Base-by-base conservation (phyloP, 2,329 filamentous ascomycete species). In the Diplodia seriata region DNA sequence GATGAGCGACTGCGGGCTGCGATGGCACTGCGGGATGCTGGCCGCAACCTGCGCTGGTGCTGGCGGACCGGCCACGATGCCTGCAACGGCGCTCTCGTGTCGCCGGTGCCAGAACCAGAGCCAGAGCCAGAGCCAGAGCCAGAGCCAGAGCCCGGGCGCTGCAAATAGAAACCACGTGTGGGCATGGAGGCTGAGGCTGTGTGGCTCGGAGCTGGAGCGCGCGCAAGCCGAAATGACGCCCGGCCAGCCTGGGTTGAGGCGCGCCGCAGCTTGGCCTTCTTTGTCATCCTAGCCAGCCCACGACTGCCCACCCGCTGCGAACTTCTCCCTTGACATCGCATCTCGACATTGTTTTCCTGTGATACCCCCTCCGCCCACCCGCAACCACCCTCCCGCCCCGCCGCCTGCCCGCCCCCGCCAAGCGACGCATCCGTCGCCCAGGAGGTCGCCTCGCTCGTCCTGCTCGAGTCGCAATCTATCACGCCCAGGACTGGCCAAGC, bases 401-500 rank as follows among this genome's bases (percentile, higher is more conserved):
- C 49, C n/a, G 11, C 36, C 23, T 49, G 61, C 61, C 49, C 20
- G 38, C 36, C n/a, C 38, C 51, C n/a, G 50, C 50, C 50, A 53
- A 53, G 50, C 50, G 50, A 53, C 50, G 23, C 50, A 31, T 53
- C 50, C 50, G 23, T 53, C 38, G 20, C 14, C 56, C 38, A 59
- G 56, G 56, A 59, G 56, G 63, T 51, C 31, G 49, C 20, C 49
- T 38, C 20, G 26, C 56, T 59, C 56, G 56, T 31, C 18, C 51
- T 38, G 51, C 63, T 43, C 50, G 51, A 54, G 63, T 56, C 64
- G 64, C 64, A 67, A 67, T 67, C 64, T 57, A 51, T 47, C 51
- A 31, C 38, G 33, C 64, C 64, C 43, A 38, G 64, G 43, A 50
- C 64, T 59, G 64, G 64, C 64, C 54, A 49, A 47, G 43, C 55